A percentile compares a stretch with the other conserved stretches of the same genome.
Conservation (phyloP, 768 basidiomycete genomes). For the Mycena albidolilacea region DNA sequence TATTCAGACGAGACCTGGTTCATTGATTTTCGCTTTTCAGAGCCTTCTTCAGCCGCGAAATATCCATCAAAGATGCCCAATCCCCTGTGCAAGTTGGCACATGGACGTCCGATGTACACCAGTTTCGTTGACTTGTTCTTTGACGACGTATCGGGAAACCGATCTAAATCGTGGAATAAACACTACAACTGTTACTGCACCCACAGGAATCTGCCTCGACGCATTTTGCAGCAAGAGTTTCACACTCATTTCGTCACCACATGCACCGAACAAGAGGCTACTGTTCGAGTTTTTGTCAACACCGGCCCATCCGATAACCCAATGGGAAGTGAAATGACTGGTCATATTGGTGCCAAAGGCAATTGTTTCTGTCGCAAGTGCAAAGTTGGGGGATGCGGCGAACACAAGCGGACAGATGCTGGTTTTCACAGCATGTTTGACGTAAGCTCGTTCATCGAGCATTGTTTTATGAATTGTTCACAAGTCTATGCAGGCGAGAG, state of each 20-base stretch:
- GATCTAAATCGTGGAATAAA: constrained; percentile 61
- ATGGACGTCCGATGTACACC: no score
- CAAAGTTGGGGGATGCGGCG: no score
- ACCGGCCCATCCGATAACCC: constrained; percentile 57
- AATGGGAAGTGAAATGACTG: constrained; percentile 52
- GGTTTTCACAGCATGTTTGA: background rate
- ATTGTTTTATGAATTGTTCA: background rate
- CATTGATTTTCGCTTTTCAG: no score
- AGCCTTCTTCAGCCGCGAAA: no score
- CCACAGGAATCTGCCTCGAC: no score
- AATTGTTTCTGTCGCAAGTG: constrained; percentile 44
- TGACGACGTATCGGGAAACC: constrained; percentile 62
- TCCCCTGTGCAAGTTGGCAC: no score
- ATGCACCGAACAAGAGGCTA: constrained; percentile 39
- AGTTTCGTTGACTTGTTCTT: no score
- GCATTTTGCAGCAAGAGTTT: no score
- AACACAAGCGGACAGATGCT: no score
- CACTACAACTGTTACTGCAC: constrained; percentile 51
- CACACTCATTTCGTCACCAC: no score
- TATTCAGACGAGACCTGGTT: no score
- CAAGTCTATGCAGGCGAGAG: constrained; percentile 40
- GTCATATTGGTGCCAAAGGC: constrained; percentile 57
- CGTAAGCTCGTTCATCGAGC: background rate
- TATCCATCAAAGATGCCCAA: no score
- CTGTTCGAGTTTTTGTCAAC: constrained; percentile 45